These are phyloP conservation scores for Candida broadrunensis DNA, from an alignment of 805 yeast genomes.

Conservation along the genomic window DNA sequence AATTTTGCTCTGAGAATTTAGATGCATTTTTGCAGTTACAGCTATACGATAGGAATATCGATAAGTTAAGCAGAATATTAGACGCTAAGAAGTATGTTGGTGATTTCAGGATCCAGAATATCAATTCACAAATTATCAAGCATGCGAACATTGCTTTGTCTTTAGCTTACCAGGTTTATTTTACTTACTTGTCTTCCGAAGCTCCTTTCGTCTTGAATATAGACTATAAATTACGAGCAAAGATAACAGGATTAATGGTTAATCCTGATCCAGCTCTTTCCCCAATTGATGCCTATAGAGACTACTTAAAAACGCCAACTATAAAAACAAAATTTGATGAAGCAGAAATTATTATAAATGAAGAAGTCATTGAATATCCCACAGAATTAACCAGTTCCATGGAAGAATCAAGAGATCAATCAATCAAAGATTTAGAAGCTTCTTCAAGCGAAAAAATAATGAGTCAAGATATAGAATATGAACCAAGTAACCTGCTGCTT, in stretches of 20 bases:
- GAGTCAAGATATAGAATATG: background rate
- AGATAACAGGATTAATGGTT: constrained; percentile 30
- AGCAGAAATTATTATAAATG: background rate
- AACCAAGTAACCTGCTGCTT: background rate
- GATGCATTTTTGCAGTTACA: constrained; percentile 63
- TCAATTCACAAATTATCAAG: background rate
- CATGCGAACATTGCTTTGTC: constrained; percentile 28
- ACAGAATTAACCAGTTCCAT: background rate
- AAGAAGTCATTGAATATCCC: no score
- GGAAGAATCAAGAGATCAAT: no score
- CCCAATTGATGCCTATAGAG: background rate
- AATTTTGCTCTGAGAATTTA: constrained; percentile 72
- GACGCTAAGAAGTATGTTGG: constrained; percentile 30
- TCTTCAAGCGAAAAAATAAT: background rate
- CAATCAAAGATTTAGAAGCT: no score
- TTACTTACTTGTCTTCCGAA: constrained; percentile 61
- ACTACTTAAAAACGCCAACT: constrained; percentile 10
- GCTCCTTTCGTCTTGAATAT: constrained; percentile 73
- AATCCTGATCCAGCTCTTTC: constrained; percentile 4
- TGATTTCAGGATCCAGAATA: constrained; percentile 28
- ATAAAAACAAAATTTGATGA: background rate
- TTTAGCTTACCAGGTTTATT: constrained; percentile 60
- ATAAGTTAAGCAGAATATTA: constrained; percentile 33
- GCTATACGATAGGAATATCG: constrained; percentile 47
- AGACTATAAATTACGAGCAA: constrained; percentile 48